Base-by-base conservation (phyloP, 306 rosid species). In the Inga oerstediana region DNA sequence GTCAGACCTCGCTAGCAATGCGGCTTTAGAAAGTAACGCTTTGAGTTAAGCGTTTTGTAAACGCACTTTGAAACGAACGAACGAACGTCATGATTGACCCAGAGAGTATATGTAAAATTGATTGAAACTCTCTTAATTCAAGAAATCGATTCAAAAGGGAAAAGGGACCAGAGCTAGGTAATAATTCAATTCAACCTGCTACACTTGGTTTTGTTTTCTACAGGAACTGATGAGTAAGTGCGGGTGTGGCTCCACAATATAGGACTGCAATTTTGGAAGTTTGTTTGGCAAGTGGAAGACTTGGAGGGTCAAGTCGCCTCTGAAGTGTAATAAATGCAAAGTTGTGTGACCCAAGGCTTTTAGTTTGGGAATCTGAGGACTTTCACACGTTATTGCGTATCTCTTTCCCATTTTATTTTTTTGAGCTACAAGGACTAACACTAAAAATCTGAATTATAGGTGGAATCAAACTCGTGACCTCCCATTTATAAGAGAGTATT, bases 381-480 rank as follows among this genome's bases (percentile, higher is more conserved):
- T 58, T 58, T n/a, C 64, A 58, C 64, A 58, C 30, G 4, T 0
- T 8, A 58, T n/a, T 9, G 30, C 27, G 4, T 5, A 20, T 58
- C 64, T 58, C 20, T 20, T 20, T 58, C 64, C 11, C 11, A 10
- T 8, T 45, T 45, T 45, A 14, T 12, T 37, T 5, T 37, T 0
- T 5, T 37, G 4, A 35, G 37, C 3, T 35, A 35, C 37, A 0
- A 35, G 5, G 37, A 35, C 37, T 3, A 2, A 5, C 5, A 5
- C 7, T 5, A 37, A 37, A 4, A 7, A 5, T 0, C 1, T 37
- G 7, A 5, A 1, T 37, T 37, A 37, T 4, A 37, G 0, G 7
- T 0, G 7, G 7, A 0, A 37, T 35, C 3, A 1, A 35, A 35
- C 6, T 1, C 5, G 0, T 5, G 0, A 4, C 39, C 6, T 35